A percentile compares a stretch with the other conserved stretches of the same genome.
Conservation (phyloP, 768 basidiomycete species). For the Tulasnella sp. region DNA sequence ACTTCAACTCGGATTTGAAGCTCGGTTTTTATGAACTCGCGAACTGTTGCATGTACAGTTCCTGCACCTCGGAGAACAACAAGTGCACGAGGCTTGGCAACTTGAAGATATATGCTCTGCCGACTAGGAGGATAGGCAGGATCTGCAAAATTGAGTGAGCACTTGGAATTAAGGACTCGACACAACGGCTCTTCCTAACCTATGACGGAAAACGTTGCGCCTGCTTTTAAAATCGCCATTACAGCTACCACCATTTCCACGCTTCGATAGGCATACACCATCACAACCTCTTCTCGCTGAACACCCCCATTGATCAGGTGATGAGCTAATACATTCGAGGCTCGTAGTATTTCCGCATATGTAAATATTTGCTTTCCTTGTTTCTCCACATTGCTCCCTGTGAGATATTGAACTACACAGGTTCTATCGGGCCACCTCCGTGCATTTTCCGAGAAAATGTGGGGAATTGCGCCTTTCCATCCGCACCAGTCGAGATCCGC, state of each 20-base stretch:
- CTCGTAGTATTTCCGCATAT: constrained; percentile 68
- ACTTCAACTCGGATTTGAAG: constrained; percentile 82
- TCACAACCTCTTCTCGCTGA: constrained; percentile 88
- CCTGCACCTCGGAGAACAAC: constrained; percentile 88
- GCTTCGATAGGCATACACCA: constrained; percentile 92
- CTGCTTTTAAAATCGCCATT: constrained; percentile 91
- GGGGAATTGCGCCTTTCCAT: constrained; percentile 93
- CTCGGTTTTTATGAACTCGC: constrained; percentile 64
- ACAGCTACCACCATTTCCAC: constrained; percentile 96
- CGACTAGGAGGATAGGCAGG: constrained; percentile 91
- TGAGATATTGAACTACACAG: constrained; percentile 74
- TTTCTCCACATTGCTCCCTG: constrained; percentile 28
- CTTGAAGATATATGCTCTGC: constrained; percentile 84
- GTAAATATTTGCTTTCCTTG: constrained; percentile 50
- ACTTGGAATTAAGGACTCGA: no score
- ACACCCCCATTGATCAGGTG: constrained; percentile 76
- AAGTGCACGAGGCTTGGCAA: constrained; percentile 83
- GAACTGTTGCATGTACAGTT: constrained; percentile 60
- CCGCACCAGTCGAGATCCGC: constrained; percentile 93
- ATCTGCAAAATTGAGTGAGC: constrained; percentile 42
- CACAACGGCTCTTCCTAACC: constrained; percentile 41
- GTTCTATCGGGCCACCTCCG: constrained; percentile 60
- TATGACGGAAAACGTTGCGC: constrained; percentile 94
- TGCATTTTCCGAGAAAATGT: constrained; percentile 86
- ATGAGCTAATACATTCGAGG: constrained; percentile 82